Conservation (phyloP, 257 asterid genomes). For the Fraxinus cuspidata region DNA sequence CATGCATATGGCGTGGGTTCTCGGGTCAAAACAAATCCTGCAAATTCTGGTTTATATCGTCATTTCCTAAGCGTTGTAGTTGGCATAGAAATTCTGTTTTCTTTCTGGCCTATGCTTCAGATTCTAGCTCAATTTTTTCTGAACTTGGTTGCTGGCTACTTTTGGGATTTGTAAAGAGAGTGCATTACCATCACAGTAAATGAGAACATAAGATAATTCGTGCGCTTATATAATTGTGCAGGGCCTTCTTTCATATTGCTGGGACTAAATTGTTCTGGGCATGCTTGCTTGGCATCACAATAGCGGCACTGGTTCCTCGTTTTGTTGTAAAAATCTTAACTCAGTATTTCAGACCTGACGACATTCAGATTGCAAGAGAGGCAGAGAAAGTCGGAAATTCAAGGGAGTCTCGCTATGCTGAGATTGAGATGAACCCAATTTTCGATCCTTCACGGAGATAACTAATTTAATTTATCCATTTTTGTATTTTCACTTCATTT, state of each 20-base stretch:
- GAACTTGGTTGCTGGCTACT: background rate
- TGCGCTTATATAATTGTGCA: conserved; percentile 33
- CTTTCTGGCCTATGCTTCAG: background rate
- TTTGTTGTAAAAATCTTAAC: conserved; percentile 56
- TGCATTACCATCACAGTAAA: background rate
- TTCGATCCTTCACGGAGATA: conserved; percentile 45
- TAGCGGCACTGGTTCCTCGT: conserved; percentile 77
- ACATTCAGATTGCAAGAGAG: conserved; percentile 80
- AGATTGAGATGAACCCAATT: conserved; percentile 69
- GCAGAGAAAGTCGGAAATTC: conserved; percentile 59
- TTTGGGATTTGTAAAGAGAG: background rate
- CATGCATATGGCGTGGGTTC: background rate
- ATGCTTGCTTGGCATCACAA: conserved; percentile 62
- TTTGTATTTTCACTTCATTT: conserved; percentile 19
- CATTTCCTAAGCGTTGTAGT: background rate
- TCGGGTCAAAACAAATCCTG: background rate
- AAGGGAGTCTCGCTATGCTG: conserved; percentile 31
- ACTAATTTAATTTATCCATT: conserved; percentile 13
- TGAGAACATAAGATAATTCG: background rate
- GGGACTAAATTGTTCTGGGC: conserved; percentile 65
- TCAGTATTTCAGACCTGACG: conserved; percentile 55
- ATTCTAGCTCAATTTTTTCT: too few species aligned
- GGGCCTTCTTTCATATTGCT: conserved; percentile 85
- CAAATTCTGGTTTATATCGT: background rate
- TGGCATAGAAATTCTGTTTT: background rate